Base-by-base conservation (phyloP, 2,329 filamentous ascomycete genomes). In the Cercospora beticola region DNA sequence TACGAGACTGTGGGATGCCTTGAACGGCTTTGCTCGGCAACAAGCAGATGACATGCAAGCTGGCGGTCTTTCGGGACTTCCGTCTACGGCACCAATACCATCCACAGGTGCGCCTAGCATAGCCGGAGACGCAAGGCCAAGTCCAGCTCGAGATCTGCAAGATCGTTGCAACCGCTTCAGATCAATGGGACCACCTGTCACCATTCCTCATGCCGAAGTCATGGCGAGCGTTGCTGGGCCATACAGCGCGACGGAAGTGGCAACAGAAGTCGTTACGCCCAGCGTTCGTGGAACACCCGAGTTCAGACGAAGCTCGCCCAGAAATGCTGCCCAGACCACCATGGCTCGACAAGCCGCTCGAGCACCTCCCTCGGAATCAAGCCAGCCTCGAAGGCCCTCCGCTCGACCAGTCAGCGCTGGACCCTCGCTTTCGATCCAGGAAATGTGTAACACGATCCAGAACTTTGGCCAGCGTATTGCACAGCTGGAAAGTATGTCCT, bases 401-500 rank as follows among this genome's bases (percentile, higher is more conserved):
- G 18, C 30, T 49, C 56, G 65, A 9, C 66, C 66, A 14, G 58
- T 62, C n/a, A 65, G 62, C 18, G 67, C 63, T 8, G 72, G 72
- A 4, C 70, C 70, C 18, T 70, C 69, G 16, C 60, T 75, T 18
- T 74, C 73, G 83, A n/a, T 83, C 90, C 68, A 71, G 36, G 78
- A 79, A 30, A 70, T 79, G 65, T 82, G 86, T 67, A 84, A 85
- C 18, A 86, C 93, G 68, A 70, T 79, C 9, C 74, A 74, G 28
- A 74, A 75, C 49, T 77, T 75, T 43, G 87, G 88, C 43, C 83
- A 86, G 63, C 88, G 92, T 1, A 78, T 94, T 12, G 89, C 92
- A 60, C 82, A 83, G 65, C 82, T 94, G 5, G 92, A 94, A 78
- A 91, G 86, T 62, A 83, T 86, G 1, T 93, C 90, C 0, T 92